These are phyloP conservation scores for Pseudoturritis turrita DNA, from an alignment of 345 rosid genomes.

Conservation along the genomic window DNA sequence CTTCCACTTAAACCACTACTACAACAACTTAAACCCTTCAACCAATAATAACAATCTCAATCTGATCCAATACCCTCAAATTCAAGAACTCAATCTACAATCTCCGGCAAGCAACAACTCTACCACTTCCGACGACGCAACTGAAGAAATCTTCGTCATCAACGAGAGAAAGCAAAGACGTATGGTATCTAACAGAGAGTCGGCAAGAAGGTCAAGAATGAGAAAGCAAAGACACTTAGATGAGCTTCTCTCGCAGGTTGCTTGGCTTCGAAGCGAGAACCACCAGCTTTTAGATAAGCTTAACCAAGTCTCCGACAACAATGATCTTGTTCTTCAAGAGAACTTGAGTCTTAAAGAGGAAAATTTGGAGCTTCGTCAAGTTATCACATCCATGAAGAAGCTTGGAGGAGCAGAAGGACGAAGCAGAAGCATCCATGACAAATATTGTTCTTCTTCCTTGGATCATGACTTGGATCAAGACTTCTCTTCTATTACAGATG, in stretches of 20 bases:
- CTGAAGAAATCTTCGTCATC: slow-evolving; percentile 58
- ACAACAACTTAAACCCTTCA: slow-evolving; percentile 35
- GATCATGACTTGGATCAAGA: slow-evolving; percentile 29
- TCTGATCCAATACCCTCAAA: slow-evolving; percentile 27
- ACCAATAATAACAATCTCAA: slow-evolving; percentile 29
- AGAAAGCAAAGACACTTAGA: slow-evolving; percentile 95
- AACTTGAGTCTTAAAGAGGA: slow-evolving; percentile 75
- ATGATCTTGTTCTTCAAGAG: slow-evolving; percentile 51
- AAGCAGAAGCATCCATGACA: background rate
- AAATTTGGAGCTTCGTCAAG: slow-evolving; percentile 54
- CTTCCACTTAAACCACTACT: slow-evolving; percentile 39
- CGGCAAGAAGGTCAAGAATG: slow-evolving; percentile 92
- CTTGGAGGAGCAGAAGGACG: slow-evolving; percentile 12
- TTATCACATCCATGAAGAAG: slow-evolving; percentile 56
- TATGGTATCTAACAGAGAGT: slow-evolving; percentile 93
- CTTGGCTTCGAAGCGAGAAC: slow-evolving; percentile 84
- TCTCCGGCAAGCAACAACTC: slow-evolving; percentile 67
- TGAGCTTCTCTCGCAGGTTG: slow-evolving; percentile 86
- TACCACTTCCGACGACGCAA: slow-evolving; percentile 82
- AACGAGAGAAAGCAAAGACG: slow-evolving; percentile 87
- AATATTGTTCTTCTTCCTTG: background rate
- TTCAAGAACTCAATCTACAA: slow-evolving; percentile 37
- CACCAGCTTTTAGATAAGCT: slow-evolving; percentile 73
- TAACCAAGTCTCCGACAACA: slow-evolving; percentile 57
- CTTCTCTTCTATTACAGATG: slow-evolving; percentile 29